Evolutionary conservation across 228 moss, liverwort and hornwort genomes (phyloP), one percentile per base, ranked within the genome.

Genomic region (Sphagnum fallax): DNA sequence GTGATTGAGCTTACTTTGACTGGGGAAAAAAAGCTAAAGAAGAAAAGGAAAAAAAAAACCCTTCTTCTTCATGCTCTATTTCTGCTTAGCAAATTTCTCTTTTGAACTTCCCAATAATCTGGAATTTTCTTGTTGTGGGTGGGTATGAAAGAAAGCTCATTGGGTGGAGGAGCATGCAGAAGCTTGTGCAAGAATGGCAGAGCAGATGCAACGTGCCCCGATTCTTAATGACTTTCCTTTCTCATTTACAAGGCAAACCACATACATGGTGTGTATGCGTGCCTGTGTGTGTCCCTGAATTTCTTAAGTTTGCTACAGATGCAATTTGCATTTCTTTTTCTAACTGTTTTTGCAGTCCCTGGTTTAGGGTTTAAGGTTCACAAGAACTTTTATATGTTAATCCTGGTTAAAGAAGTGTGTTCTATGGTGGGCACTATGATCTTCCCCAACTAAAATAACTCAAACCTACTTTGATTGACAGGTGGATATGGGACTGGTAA

Each of bases 191-290:
- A 79, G 98, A 11, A 83, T 98, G 89, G 89, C 83, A 69, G 57
- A 84, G 69, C 98, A 98, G 80, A 89, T 98, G 92, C 75, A 78
- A 58, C 87, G 73, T 52, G 91, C 90, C 12, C 71, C 72, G 16
- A 70, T 67, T 69, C 84, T 93, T 5, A 76, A 82, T 50, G 89
- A 93, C 69, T 93, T 93, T 53, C 91, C 93, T 47, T 98, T 98
- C 80, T 64, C 85, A 52, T 98, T 85, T 62, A 67, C 78, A 0
- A 49, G 59, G 10, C 86, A 87, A 50, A 77, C 81, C 16, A 87
- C 87, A 47, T 72, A 78, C 4, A 52, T 75, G 76, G 87, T 84
- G 4, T 32, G 32, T 32, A 32, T 32, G 32, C 32, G 2, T 32
- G 32, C 32, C 2, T 32, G 32, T 32, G 32, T 32, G 32, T 32